Evolutionary conservation across 2,329 filamentous ascomycete genomes (phyloP).

Genomic region (Stagonosporopsis cucurbitacearum): DNA sequence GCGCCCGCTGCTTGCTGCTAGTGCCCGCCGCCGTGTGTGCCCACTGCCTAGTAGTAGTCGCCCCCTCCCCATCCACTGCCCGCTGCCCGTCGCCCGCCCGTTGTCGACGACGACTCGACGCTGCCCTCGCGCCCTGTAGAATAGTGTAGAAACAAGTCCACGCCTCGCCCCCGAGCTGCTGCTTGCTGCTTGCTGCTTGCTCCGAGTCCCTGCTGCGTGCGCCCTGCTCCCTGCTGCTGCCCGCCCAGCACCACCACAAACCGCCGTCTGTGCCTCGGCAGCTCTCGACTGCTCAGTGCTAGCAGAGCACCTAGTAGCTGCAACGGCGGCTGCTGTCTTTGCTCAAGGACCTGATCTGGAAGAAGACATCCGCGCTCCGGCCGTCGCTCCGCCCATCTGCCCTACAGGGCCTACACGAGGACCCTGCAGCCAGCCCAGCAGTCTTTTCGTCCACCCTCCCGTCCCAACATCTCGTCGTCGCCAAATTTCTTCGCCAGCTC

Average conservation of each 20-base stretch:
- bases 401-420: slow-evolving; percentile 14
- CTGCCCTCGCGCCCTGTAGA: neutral
- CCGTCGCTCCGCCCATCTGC: slow-evolving; percentile 9
- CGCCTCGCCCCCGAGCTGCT: slow-evolving; percentile 8
- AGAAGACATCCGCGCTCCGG: slow-evolving; percentile 1
- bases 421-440: slow-evolving; percentile 14
- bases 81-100: neutral
- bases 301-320: neutral
- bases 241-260: slow-evolving; percentile 13
- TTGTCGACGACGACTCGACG: too few relatives aligned
- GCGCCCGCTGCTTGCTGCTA: slow-evolving; percentile 15
- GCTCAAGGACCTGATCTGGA: slow-evolving; percentile 12
- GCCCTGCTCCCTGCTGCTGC: too few relatives aligned
- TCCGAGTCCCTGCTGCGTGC: too few relatives aligned
- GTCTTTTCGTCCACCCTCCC: slow-evolving; percentile 3
- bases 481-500: slow-evolving; percentile 9
- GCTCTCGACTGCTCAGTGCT: slow-evolving; percentile 6
- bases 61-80: too few relatives aligned
- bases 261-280: slow-evolving; percentile 9
- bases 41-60: too few relatives aligned
- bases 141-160: slow-evolving; percentile 7
- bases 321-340: slow-evolving; percentile 6
- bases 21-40: slow-evolving; percentile 2
- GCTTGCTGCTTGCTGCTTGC: too few relatives aligned
- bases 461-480: slow-evolving; percentile 3